Evolutionary conservation across 345 rosid species (phyloP).

Genomic region (Angophora floribunda): DNA sequence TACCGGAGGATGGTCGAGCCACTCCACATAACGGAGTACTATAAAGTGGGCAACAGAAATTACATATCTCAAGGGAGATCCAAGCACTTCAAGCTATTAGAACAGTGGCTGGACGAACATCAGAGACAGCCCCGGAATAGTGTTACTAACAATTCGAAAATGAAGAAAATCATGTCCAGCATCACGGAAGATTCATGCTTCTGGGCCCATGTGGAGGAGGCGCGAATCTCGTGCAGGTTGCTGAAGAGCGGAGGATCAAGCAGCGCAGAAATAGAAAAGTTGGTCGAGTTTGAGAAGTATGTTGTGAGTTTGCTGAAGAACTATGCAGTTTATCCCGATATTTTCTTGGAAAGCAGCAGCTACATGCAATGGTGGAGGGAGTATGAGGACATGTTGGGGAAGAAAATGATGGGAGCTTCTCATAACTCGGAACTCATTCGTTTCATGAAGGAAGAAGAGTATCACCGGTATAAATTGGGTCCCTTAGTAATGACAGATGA

Average conservation of each 20-base stretch:
- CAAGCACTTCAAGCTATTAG: constrained; percentile 30
- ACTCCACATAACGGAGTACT: constrained; percentile 66
- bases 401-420: not conserved
- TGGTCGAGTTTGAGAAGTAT: constrained; percentile 24
- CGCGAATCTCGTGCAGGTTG: constrained; percentile 10
- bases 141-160: not conserved
- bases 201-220: constrained; percentile 82
- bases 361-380: constrained; percentile 64
- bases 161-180: constrained; percentile 5
- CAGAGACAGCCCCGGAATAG: not conserved
- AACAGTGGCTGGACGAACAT: constrained; percentile 27
- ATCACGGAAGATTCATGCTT: constrained; percentile 64
- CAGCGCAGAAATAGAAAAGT: not conserved
- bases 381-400: constrained; percentile 12
- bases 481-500: not conserved
- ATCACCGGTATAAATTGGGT: not conserved
- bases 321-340: constrained; percentile 46
- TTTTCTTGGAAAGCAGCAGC: constrained; percentile 45
- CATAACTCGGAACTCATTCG: constrained; percentile 7
- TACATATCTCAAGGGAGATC: constrained; percentile 34
- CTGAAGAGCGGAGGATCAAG: not conserved
- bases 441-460: constrained; percentile 23
- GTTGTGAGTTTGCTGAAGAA: constrained; percentile 21
- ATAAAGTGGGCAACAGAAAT: constrained; percentile 7
- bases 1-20: constrained; percentile 74